Base-by-base conservation (phyloP, 176 grass and related monocot species). In the Urochloa ruziziensis region DNA sequence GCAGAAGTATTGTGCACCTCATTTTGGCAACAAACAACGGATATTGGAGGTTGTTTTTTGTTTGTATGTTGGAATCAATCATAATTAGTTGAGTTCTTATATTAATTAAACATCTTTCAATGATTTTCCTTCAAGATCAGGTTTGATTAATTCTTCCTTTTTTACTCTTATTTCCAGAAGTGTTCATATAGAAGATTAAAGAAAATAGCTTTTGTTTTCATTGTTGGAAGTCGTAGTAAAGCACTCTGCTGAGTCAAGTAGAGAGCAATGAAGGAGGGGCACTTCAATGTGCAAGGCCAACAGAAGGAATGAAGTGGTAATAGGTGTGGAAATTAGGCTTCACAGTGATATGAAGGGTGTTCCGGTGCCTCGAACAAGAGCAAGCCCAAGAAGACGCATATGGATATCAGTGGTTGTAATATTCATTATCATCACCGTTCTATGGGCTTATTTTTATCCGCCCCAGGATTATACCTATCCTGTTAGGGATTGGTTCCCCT, bases 401-500 rank as follows among this genome's bases (percentile, higher is more conserved):
- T 94, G 88, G 90, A 88, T 93, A 62, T 51, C 90, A 34, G 74
- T 94, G 27, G 74, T 77, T 7, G 40, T 90, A 67, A 75, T 63
- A 60, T 80, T 94, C 28, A 58, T 94, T 0, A 72, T 53, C 28
- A 21, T 90, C 43, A 87, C 74, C 23, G 9, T 90, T 17, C 54
- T 94, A 15, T 90, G 87, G 39, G 89, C 89, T 27, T 97, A 94
- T 28, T 42, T 94, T 10, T 94, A 97, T 36, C 87, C 91, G 19
- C 89, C 94, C 53, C 87, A 68, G 49, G 89, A 78, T 43, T 94
- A 94, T 36, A 86, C 91, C 2, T 64, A 83, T 67, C 94, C 91
- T 32, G 89, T 94, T 28, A 90, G 86, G 79, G 91, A 91, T 29
- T 97, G 91, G 94, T 68, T 90, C 70, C 94, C 94, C 14, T 52